Evolutionary conservation across 2,329 filamentous ascomycete genomes (phyloP).

Genomic region (Phaeosphaeriaceae sp.): DNA sequence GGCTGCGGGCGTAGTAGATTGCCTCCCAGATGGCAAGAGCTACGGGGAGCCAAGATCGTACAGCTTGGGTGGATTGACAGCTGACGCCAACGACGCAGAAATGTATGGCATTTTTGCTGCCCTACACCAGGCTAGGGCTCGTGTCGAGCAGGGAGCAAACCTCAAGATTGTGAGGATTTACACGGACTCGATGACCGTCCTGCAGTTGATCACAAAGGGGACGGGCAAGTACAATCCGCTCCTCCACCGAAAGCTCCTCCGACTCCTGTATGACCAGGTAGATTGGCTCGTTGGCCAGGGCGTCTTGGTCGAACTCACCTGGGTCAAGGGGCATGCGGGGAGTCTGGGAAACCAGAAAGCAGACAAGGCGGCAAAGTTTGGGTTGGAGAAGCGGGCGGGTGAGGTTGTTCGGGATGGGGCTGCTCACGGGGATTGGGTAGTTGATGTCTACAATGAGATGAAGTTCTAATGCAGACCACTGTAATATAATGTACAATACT

Average conservation of each 20-base stretch:
- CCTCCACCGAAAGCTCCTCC: background rate
- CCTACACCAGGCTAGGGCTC: slow-evolving; percentile 1
- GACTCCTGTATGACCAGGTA: background rate
- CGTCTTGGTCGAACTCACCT: slow-evolving; percentile 6
- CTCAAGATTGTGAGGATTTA: slow-evolving; percentile 9
- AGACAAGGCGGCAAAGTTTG: slow-evolving; percentile 3
- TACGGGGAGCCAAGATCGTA: background rate
- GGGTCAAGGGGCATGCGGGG: slow-evolving; percentile 17
- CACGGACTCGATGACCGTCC: background rate
- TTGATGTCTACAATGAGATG: too few species aligned
- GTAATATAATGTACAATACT: too few species aligned
- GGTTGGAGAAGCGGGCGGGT: too few species aligned
- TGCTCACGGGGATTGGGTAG: too few species aligned
- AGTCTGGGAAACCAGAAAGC: slow-evolving; percentile 11
- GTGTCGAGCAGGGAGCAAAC: background rate
- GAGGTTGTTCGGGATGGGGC: background rate
- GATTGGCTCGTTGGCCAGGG: slow-evolving; percentile 2
- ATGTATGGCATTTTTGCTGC: slow-evolving; percentile 15
- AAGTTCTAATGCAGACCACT: too few species aligned
- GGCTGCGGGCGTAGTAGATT: slow-evolving; percentile 10
- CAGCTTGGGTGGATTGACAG: slow-evolving; percentile 3
- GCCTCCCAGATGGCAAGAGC: background rate
- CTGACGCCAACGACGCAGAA: slow-evolving; percentile 6
- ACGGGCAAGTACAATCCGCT: accelerated
- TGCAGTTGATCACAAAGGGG: background rate